Conservation (phyloP, 2,329 filamentous ascomycete species). For the Chaetomium sp. region DNA sequence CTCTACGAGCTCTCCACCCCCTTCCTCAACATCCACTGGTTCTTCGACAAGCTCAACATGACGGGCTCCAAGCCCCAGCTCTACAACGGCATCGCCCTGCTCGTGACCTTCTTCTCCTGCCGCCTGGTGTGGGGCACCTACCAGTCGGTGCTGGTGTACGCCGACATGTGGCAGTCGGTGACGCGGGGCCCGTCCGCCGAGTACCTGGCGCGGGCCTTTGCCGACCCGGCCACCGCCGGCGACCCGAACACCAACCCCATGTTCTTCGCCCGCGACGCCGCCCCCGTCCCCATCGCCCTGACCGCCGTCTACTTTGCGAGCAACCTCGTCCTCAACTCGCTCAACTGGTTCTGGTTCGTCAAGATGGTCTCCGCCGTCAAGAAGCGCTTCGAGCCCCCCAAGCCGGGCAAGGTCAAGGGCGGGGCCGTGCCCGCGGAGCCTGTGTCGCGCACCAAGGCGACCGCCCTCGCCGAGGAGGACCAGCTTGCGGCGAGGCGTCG, state of each 20-base stretch:
- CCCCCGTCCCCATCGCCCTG: constrained; percentile 69
- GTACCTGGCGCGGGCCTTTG: constrained; percentile 40
- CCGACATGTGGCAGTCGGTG: constrained; percentile 67
- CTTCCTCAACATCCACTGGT: constrained; percentile 89
- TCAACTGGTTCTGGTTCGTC: constrained; percentile 85
- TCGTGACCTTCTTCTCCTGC: constrained; percentile 74
- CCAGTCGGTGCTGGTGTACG: constrained; percentile 68
- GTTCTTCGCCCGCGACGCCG: constrained; percentile 52
- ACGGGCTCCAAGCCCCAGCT: constrained; percentile 74
- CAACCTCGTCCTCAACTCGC: constrained; percentile 71
- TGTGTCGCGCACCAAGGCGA: constrained; percentile 9
- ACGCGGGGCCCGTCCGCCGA: constrained; percentile 44
- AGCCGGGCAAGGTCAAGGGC: constrained; percentile 38
- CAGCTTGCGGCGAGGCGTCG: constrained; percentile 12
- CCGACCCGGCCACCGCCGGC: constrained; percentile 41
- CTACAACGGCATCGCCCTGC: constrained; percentile 73
- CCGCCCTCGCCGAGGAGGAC: constrained; percentile 22
- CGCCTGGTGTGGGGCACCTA: constrained; percentile 78
- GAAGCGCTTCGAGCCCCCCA: constrained; percentile 68
- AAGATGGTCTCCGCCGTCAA: constrained; percentile 82
- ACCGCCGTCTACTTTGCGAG: constrained; percentile 66
- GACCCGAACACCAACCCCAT: constrained; percentile 48
- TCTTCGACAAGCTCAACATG: constrained; percentile 82
- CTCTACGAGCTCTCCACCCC: constrained; percentile 85
- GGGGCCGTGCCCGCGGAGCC: not conserved